phyloP scores from a whole-genome alignment of 768 basidiomycete genomes.

The Lentinula detonsa region DNA sequence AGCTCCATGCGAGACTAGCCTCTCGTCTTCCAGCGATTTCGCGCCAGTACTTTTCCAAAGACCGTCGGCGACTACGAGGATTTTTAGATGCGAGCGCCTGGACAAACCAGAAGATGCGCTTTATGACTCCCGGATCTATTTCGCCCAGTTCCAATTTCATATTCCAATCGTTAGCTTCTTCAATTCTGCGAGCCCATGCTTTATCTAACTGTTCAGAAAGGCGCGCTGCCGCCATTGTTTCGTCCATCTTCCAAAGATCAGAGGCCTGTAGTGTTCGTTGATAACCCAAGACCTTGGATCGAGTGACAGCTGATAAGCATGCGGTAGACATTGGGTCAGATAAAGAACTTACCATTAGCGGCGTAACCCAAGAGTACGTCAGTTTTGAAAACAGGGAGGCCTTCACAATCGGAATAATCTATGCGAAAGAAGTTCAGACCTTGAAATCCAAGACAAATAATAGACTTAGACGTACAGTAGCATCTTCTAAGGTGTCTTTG shows the following conservation, averaged over 20 bases:
- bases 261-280: constrained; percentile 69
- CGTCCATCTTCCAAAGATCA: constrained; percentile 67
- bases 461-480: constrained; percentile 26
- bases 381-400: constrained; percentile 58
- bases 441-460: background rate
- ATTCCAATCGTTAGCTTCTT: constrained; percentile 53
- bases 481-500: constrained; percentile 47
- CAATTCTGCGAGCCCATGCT: constrained; percentile 46
- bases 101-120: constrained; percentile 34
- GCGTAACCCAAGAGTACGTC: constrained; percentile 62
- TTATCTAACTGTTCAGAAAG: constrained; percentile 51
- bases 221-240: constrained; percentile 36
- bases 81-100: constrained; percentile 11
- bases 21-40: constrained; percentile 35
- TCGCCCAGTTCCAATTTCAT: constrained; percentile 36
- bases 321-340: background rate
- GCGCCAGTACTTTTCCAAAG: constrained; percentile 38
- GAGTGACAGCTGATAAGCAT: background rate
- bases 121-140: constrained; percentile 34
- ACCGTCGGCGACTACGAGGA: constrained; percentile 19
- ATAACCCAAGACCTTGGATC: constrained; percentile 48
- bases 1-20: constrained; percentile 51
- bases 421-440: background rate
- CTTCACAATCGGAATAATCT: constrained; percentile 52
- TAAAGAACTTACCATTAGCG: constrained; percentile 36